These are phyloP conservation scores for Colletotrichum sp. DNA, from an alignment of 2,329 filamentous ascomycete species.

Conservation along the genomic window DNA sequence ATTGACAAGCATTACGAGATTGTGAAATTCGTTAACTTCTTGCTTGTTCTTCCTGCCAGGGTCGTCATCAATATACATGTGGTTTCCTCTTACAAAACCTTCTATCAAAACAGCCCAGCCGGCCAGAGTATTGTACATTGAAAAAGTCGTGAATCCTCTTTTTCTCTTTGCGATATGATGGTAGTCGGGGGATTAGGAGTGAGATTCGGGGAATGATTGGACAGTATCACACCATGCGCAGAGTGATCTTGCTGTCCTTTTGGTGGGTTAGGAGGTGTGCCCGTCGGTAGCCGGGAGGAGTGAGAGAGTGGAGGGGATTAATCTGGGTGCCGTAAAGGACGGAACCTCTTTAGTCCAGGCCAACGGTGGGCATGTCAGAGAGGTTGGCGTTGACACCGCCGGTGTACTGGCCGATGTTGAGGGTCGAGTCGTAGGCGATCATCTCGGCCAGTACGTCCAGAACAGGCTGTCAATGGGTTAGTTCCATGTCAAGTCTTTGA, in stretches of 20 bases:
- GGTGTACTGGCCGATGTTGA: slow-evolving; percentile 60
- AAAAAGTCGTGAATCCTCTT: slow-evolving; percentile 24
- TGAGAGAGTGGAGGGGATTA: neutral
- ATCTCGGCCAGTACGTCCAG: slow-evolving; percentile 97
- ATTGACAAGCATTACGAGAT: neutral
- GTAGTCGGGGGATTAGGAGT: slow-evolving; percentile 10
- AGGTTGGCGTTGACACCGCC: slow-evolving; percentile 41
- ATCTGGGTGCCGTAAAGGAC: neutral
- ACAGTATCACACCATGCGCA: neutral
- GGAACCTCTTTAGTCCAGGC: slow-evolving; percentile 54
- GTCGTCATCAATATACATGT: slow-evolving; percentile 22
- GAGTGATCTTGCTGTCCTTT: slow-evolving; percentile 7
- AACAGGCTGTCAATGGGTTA: slow-evolving; percentile 69
- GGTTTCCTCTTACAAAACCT: slow-evolving; percentile 41
- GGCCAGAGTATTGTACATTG: slow-evolving; percentile 45
- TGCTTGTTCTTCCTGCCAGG: slow-evolving; percentile 15
- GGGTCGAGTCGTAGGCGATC: slow-evolving; percentile 86
- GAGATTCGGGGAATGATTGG: neutral
- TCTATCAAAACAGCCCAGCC: slow-evolving; percentile 42
- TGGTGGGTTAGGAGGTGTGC: neutral
- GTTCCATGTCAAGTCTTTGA: neutral
- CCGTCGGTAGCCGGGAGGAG: neutral
- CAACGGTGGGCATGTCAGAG: slow-evolving; percentile 54
- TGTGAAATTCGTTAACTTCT: slow-evolving; percentile 2
- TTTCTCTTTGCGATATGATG: slow-evolving; percentile 8